Evolutionary conservation across 1,139 yeast genomes (phyloP).

Genomic region (Candida labiduridarum): DNA sequence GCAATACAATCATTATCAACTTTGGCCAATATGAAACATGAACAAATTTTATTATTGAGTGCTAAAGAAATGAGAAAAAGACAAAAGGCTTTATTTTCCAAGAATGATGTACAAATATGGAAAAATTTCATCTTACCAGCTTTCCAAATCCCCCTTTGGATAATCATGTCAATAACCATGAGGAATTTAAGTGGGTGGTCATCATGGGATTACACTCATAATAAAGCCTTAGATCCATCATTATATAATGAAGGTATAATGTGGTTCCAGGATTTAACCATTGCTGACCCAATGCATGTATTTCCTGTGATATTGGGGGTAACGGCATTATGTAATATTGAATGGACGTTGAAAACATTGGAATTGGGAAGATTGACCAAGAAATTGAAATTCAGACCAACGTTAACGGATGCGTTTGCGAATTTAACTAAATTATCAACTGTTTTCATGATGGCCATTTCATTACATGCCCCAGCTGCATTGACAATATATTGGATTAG

Average conservation of each 20-base stretch:
- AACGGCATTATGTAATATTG: constrained; percentile 73
- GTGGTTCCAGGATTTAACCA: constrained; percentile 64
- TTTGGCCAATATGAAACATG: constrained; percentile 61
- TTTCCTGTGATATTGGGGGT: constrained; percentile 75
- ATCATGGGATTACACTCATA: constrained; percentile 47
- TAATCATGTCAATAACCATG: constrained; percentile 72
- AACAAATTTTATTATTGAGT: constrained; percentile 72
- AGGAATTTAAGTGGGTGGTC: constrained; percentile 79
- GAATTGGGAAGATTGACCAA: constrained; percentile 46
- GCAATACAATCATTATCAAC: constrained; percentile 23
- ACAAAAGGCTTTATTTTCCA: constrained; percentile 67
- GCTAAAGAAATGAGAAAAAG: constrained; percentile 77
- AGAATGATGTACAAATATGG: constrained; percentile 75
- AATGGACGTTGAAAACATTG: constrained; percentile 67
- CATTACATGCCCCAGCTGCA: constrained; percentile 85
- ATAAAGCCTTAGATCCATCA: constrained; percentile 55
- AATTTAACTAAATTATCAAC: constrained; percentile 75
- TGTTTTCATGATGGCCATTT: constrained; percentile 78
- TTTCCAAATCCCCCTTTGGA: constrained; percentile 89
- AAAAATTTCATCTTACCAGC: constrained; percentile 74
- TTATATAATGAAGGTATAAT: constrained; percentile 57
- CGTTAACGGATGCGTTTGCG: constrained; percentile 59
- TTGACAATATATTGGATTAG: constrained; percentile 84
- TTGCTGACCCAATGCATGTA: constrained; percentile 61
- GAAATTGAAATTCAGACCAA: constrained; percentile 52